These are phyloP conservation scores for Jackrogersella multiformis DNA, from an alignment of 495 filamentous ascomycete species.

Conservation along the genomic window DNA sequence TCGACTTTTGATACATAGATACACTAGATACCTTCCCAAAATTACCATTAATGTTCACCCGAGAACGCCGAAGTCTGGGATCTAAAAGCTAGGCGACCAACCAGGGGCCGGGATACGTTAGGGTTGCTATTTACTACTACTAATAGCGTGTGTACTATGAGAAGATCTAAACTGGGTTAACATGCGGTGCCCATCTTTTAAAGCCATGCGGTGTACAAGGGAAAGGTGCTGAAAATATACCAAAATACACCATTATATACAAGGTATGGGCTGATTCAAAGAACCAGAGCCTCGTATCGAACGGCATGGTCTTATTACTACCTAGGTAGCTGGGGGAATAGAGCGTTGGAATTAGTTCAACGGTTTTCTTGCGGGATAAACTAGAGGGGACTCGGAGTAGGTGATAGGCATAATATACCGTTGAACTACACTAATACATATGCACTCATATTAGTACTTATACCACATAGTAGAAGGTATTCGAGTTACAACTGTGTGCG, in stretches of 20 bases:
- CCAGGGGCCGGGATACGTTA: constrained; percentile 5
- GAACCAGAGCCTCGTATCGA: constrained; percentile 24
- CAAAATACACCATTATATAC: constrained; percentile 11
- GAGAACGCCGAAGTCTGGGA: constrained; percentile 17
- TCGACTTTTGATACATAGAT: constrained; percentile 23
- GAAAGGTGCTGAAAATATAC: constrained; percentile 6
- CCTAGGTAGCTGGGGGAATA: too few relatives aligned
- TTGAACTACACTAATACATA: background rate
- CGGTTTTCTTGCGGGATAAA: background rate
- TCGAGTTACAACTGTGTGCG: too few relatives aligned
- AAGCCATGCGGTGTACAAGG: constrained; percentile 10
- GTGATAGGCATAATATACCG: background rate
- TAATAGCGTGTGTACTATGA: too few relatives aligned
- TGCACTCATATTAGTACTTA: too few relatives aligned
- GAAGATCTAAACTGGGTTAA: constrained; percentile 29
- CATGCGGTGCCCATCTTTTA: constrained; percentile 25
- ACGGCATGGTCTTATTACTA: constrained; percentile 25
- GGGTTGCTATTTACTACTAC: background rate
- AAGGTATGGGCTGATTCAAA: constrained; percentile 29
- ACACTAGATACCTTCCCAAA: constrained; percentile 32
- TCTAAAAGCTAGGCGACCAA: constrained; percentile 34
- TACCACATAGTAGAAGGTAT: too few relatives aligned
- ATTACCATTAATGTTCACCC: constrained; percentile 28
- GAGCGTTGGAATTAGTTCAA: constrained; percentile 1
- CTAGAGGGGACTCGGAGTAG: too few relatives aligned